Base-by-base conservation (phyloP, 192 early-diverging fungal species). In the Kickxella alabastrina region DNA sequence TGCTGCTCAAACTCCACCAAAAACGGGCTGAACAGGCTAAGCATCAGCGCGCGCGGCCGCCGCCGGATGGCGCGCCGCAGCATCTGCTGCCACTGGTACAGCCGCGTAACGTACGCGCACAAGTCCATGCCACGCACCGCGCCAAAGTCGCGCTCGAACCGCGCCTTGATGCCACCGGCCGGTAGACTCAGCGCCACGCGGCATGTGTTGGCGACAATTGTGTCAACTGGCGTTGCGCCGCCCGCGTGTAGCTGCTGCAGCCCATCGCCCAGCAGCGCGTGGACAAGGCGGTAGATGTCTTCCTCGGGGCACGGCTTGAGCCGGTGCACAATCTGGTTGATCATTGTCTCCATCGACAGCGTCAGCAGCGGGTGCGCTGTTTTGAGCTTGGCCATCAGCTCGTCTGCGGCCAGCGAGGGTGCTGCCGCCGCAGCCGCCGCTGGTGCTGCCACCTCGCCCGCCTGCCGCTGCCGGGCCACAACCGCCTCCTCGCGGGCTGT, bases 1-100 rank as follows among this genome's bases (percentile, higher is more conserved):
- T 92, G 88, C 67, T 96, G 91, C 61, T 98, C 94, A 79, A 99
- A 98, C 68, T 99, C 97, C 8, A 90, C 92, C 40, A 99, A 68
- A 76, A 93, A 96, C 36, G 91, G 89, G 27, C 86, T 89, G 61
- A 87, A 91, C 52, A 89, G 80, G 56, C 96, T 91, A 3, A 97
- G 76, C 65, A 89, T 83, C 46, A 89, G 91, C 40, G 77, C 79
- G 23, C 81, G 65, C n/a, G 93, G 91, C 31, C 92, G 84, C 54
- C 79, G 80, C 47, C 90, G 88, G 42, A 99, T 73, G 31, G 90
- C 77, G 23, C 82, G 82, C 57, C 96, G 92, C 63, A 98, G 86
- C 48, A 89, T 87, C 68, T 97, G 90, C 40, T 93, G 81, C 97
- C 95, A 99, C 45, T 84, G 83, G 52, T 94, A 81, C 52, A 99